Conservation (phyloP, 1,139 yeast species). For the Debaryomycetaceae sp. region DNA sequence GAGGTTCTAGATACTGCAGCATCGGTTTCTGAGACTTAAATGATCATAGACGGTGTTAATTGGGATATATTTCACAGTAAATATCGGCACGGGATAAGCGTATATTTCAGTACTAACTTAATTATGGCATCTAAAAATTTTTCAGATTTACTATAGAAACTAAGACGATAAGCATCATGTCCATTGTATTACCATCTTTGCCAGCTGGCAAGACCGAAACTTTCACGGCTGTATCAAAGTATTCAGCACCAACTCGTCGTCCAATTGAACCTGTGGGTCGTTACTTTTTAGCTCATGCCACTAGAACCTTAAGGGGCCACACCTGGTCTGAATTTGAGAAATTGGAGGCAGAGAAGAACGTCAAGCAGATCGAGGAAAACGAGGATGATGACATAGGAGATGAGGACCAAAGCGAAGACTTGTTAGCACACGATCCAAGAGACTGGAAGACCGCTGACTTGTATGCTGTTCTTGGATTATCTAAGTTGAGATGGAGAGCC, state of each 20-base stretch:
- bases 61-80: neutral
- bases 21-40: neutral
- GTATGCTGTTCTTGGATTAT: conserved; percentile 92
- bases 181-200: conserved; percentile 40
- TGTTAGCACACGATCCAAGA: conserved; percentile 89
- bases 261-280: conserved; percentile 97
- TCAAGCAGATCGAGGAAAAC: conserved; percentile 64
- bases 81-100: conserved; percentile 1
- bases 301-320: conserved; percentile 94
- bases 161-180: conserved; percentile 16
- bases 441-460: conserved; percentile 97
- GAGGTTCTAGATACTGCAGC: conserved; percentile 94
- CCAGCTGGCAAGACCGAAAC: conserved; percentile 46
- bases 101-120: conserved; percentile 5
- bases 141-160: conserved; percentile 8
- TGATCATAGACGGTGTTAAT: neutral
- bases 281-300: conserved; percentile 92
- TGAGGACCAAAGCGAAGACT: conserved; percentile 76
- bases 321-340: conserved; percentile 98
- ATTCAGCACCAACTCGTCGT: conserved; percentile 72
- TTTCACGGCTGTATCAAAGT: conserved; percentile 50
- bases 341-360: conserved; percentile 89
- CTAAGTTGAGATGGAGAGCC: conserved; percentile 88
- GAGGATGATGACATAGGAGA: conserved; percentile 72
- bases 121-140: conserved; percentile 14